A percentile compares a stretch with the other conserved stretches of the same genome.
Evolutionary conservation across 257 asterid genomes (phyloP).

Genomic region (Jaltomata sinuosa): DNA sequence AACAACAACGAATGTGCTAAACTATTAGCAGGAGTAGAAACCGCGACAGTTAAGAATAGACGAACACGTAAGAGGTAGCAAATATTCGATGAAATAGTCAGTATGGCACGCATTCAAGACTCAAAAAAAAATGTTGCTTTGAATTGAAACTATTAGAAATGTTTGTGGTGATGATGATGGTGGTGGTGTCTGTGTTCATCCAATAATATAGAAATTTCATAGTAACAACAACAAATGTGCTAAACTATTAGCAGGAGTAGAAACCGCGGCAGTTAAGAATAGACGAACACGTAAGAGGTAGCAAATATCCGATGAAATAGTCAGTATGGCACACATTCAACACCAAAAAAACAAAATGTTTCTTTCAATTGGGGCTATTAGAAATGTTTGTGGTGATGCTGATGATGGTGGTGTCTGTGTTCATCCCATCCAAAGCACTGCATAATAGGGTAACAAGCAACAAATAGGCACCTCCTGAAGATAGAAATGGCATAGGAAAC

Average conservation of each 20-base stretch:
- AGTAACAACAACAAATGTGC: no score
- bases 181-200: constrained; percentile 41
- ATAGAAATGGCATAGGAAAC: constrained; percentile 19
- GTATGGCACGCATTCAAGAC: not conserved
- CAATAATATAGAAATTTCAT: no score
- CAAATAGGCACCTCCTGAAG: constrained; percentile 42
- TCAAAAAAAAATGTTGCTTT: not conserved
- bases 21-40: no score
- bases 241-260: no score
- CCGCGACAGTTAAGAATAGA: no score
- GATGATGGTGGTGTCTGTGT: constrained; percentile 26
- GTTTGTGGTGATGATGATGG: constrained; percentile 29
- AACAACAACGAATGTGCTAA: no score
- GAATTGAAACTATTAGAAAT: constrained; percentile 8
- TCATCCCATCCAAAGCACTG: constrained; percentile 62
- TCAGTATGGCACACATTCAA: no score
- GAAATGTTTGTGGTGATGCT: constrained; percentile 39
- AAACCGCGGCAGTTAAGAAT: no score
- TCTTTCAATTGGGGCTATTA: not conserved
- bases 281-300: no score
- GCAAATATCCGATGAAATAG: no score
- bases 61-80: no score
- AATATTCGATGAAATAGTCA: no score
- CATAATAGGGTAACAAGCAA: constrained; percentile 46
- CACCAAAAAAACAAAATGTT: not conserved